Base-by-base conservation (phyloP, 1,284 basidiomycete genomes). In the Tilletia setariae region DNA sequence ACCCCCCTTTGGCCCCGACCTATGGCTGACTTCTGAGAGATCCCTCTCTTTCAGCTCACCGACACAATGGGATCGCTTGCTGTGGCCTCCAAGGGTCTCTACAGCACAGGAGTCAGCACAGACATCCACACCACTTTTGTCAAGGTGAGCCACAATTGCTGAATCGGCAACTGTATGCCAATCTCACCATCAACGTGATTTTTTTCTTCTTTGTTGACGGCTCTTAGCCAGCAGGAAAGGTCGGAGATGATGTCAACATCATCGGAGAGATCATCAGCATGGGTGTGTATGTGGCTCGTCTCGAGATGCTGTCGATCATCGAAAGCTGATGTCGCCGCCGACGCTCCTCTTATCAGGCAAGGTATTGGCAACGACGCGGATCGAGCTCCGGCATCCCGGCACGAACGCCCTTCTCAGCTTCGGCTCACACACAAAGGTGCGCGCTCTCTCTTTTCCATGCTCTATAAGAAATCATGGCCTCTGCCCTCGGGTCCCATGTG, bases 91-190 rank as follows among this genome's bases (percentile, higher is more conserved):
- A 89, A 89, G 73, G 93, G 93, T 2, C 87, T 92, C 28, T 90
- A 85, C 81, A 90, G 92, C 88, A 94, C 93, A 0, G 85, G 92
- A 19, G 91, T 94, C 7, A 92, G 90, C 1, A 92, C 91, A 0
- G 92, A 94, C 79, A 89, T 95, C 75, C 89, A 89, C 62, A 89
- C 91, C 0, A 91, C 90, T 1, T 94, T 92, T 74, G 88, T 91
- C 66, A 88, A 88, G 56, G 56, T 61, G 56, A 61, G 56, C 56
- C 19, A 11, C 43, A 9, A 11, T 9, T 9, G 43, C 43, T 44
- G n/a, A n/a, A n/a, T 44, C 43, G 11, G 9, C 43, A 9, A 9
- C 19, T 44, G 43, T 19, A 11, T 61, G 56, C 53, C 19, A 16
- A 40, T 19, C 21, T 23, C 46, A 49, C 6, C n/a, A 4, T 59